phyloP scores from a whole-genome alignment of 2,329 filamentous ascomycete species.

The Coleophoma cylindrospora region DNA sequence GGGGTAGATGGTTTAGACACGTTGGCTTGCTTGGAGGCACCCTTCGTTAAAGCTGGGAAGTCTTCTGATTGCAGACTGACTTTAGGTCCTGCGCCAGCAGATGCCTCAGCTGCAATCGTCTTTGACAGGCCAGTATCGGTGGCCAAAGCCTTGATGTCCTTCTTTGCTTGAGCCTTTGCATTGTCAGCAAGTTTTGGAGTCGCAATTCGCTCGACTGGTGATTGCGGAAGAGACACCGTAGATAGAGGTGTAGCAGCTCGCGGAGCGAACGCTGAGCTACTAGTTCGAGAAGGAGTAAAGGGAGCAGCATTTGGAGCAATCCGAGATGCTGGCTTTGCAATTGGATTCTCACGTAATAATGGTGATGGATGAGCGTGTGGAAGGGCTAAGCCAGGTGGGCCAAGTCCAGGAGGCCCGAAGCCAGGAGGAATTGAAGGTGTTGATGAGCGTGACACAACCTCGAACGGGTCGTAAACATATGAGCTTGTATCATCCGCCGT shows the following conservation, averaged over 20 bases:
- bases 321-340: conserved; percentile 16
- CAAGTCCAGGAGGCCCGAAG: conserved; percentile 33
- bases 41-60: conserved; percentile 50
- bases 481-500: conserved; percentile 14
- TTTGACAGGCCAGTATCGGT: conserved; percentile 41
- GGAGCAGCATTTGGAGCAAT: conserved; percentile 22
- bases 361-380: conserved; percentile 33
- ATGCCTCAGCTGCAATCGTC: conserved; percentile 30
- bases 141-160: conserved; percentile 39
- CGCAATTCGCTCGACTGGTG: conserved; percentile 7
- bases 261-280: conserved; percentile 12
- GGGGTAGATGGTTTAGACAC: conserved; percentile 1
- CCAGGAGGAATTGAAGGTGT: conserved; percentile 42
- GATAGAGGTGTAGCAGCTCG: conserved; percentile 21
- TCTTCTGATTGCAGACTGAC: conserved; percentile 52
- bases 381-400: conserved; percentile 10
- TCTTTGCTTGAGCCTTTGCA: conserved; percentile 30
- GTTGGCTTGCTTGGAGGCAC: conserved; percentile 4
- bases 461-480: conserved; percentile 10
- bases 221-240: conserved; percentile 20
- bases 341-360: conserved; percentile 14
- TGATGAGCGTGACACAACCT: conserved; percentile 21
- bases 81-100: conserved; percentile 4
- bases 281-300: conserved; percentile 20
- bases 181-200: conserved; percentile 4